These are phyloP conservation scores for Lyophyllum decastes DNA, from an alignment of 768 basidiomycete species.

Conservation along the genomic window DNA sequence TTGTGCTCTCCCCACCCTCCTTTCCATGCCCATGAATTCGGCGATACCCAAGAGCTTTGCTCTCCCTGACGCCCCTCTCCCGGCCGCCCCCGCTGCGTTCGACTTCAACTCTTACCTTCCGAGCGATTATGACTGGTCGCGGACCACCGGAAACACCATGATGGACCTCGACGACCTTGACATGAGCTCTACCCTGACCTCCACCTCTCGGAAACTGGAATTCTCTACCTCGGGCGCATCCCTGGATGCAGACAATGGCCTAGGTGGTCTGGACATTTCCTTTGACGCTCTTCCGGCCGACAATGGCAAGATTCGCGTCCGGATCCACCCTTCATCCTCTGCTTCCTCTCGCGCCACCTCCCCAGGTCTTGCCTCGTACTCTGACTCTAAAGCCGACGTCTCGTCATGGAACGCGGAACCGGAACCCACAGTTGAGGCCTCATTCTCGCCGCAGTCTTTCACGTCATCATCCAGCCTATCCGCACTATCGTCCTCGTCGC, in stretches of 20 bases:
- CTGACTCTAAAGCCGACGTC: slow-evolving; percentile 24
- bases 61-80: slow-evolving; percentile 45
- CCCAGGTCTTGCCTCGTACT: slow-evolving; percentile 24
- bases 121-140: slow-evolving; percentile 59
- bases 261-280: slow-evolving; percentile 68
- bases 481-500: slow-evolving; percentile 12
- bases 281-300: slow-evolving; percentile 67
- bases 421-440: slow-evolving; percentile 21
- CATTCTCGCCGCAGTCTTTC: slow-evolving; percentile 27
- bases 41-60: slow-evolving; percentile 57
- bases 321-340: slow-evolving; percentile 64
- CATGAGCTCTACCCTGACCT: slow-evolving; percentile 30
- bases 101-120: slow-evolving; percentile 49
- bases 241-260: slow-evolving; percentile 42
- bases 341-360: slow-evolving; percentile 42
- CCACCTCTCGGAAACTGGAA: slow-evolving; percentile 50
- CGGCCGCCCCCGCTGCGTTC: slow-evolving; percentile 45
- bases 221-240: slow-evolving; percentile 51
- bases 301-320: slow-evolving; percentile 73
- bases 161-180: slow-evolving; percentile 52
- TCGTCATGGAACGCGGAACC: slow-evolving; percentile 27
- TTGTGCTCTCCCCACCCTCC: slow-evolving; percentile 73
- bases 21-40: slow-evolving; percentile 65
- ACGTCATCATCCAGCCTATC: slow-evolving; percentile 10
- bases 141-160: slow-evolving; percentile 33